Evolutionary conservation across 352 stramenopile species (phyloP), one percentile per base, ranked within the genome.

Genomic region (Pythium scleroteichum): DNA sequence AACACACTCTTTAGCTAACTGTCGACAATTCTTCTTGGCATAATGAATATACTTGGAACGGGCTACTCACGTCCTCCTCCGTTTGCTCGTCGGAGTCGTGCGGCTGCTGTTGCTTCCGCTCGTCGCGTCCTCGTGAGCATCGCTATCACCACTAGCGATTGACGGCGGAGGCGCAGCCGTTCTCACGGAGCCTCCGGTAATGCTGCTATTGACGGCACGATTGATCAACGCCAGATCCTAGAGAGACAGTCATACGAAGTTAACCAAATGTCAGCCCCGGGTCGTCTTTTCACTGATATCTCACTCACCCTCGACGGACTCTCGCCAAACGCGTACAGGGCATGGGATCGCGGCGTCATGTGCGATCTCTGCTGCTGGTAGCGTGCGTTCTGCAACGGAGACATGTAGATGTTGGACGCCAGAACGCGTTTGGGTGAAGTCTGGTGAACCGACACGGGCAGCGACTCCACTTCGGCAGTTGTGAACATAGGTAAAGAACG

Each of bases 371-470:
- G 79, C 56, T 92, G 73, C 39, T 75, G 68, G 22, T 92, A 69
- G 17, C 83, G 76, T 10, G 84, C 75, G 57, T 93, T 87, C 59
- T 92, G 85, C 26, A 93, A 62, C 6, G 87, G 85, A 16, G 85
- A 92, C 79, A 95, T 91, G 66, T 92, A 95, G 17, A 95, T 71
- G 55, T 95, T 95, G 27, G 85, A 92, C 16, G 74, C 71, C 27
- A 78, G 68, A 55, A 95, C 79, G 20, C 87, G 87, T 62, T 93
- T 90, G 2, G 87, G 87, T 2, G 87, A 95, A 32, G 79, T 78
- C 61, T 92, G 82, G 33, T 88, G 74, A 38, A 92, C 78, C 4
- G 87, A 82, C 35, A 92, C 76, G 0, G 87, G 87, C 8, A 94
- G 72, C 17, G 80, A 81, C 75, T 93, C 78, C 29, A 93, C 85